Percentiles rank a stretch among this genome's conserved stretches.
Evolutionary conservation across 164 flowering plant species (phyloP).

Genomic region (Protea cynaroides): DNA sequence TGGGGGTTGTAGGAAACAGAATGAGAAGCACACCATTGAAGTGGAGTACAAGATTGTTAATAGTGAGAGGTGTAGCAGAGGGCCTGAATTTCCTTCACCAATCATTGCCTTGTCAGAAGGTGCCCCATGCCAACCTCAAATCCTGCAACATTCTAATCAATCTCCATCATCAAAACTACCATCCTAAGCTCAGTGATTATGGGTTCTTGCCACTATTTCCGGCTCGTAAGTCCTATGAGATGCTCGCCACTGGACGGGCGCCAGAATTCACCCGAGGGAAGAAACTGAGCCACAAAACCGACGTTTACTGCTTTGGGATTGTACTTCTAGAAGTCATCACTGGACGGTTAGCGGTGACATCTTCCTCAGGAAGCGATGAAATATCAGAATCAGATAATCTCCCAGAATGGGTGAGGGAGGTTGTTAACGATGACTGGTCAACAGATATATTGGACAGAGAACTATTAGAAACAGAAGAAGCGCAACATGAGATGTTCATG

Average conservation of each 20-base stretch:
- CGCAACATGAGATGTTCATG: constrained; percentile 49
- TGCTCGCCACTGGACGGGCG: constrained; percentile 29
- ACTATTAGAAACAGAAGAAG: constrained; percentile 31
- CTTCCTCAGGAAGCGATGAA: constrained; percentile 4
- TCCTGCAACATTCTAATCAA: constrained; percentile 51
- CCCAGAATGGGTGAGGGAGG: constrained; percentile 45
- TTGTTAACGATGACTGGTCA: constrained; percentile 49
- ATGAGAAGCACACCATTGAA: constrained; percentile 31
- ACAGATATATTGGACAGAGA: constrained; percentile 55
- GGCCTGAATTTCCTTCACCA: constrained; percentile 52
- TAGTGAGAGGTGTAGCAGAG: constrained; percentile 48
- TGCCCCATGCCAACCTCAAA: constrained; percentile 63
- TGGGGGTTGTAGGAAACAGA: constrained; percentile 36
- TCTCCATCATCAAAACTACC: constrained; percentile 12
- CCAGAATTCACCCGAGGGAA: constrained; percentile 44
- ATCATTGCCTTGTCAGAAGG: constrained; percentile 34
- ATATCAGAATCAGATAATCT: constrained; percentile 18
- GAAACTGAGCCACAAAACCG: constrained; percentile 44
- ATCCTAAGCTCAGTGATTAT: constrained; percentile 43
- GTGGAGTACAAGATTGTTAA: constrained; percentile 42
- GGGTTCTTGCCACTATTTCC: constrained; percentile 49
- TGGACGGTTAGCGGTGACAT: constrained; percentile 37
- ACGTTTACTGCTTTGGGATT: constrained; percentile 63
- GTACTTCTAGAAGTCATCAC: constrained; percentile 52
- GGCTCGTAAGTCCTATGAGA: constrained; percentile 15